phyloP scores from a whole-genome alignment of 148 eudicot species.

The Vaccinium myrtillus region DNA sequence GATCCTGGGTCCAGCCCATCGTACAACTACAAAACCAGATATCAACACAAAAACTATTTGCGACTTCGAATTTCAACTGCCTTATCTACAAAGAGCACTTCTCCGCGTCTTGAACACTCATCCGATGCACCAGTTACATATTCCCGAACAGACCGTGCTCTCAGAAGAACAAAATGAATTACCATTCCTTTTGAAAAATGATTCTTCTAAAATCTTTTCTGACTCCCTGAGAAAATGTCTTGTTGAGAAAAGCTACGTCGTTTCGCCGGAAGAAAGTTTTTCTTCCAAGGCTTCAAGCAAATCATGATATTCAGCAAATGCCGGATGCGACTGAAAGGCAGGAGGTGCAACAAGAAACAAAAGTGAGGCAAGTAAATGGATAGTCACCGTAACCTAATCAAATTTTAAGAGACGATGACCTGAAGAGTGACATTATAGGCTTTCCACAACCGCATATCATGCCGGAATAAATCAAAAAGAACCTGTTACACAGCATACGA shows the following conservation, averaged over 20 bases:
- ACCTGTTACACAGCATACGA: conserved; percentile 47
- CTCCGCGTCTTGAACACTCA: not conserved
- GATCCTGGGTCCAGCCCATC: too few relatives aligned
- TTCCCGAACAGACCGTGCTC: not conserved
- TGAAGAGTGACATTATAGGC: conserved; percentile 11
- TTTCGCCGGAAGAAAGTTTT: conserved; percentile 31
- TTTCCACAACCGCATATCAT: conserved; percentile 81
- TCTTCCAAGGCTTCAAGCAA: conserved; percentile 30
- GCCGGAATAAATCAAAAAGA: conserved; percentile 84
- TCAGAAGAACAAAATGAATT: conserved; percentile 1
- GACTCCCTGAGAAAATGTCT: not conserved
- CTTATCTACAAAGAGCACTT: conserved; percentile 17
- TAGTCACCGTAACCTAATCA: not conserved
- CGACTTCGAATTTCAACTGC: not conserved
- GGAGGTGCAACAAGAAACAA: not conserved
- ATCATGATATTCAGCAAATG: conserved; percentile 19
- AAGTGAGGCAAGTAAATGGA: not conserved
- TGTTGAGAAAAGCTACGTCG: not conserved
- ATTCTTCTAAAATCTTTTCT: not conserved
- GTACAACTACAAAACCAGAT: too few relatives aligned
- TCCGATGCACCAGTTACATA: not conserved
- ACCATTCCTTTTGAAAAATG: not conserved
- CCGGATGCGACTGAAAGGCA: conserved; percentile 19
- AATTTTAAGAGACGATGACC: not conserved
- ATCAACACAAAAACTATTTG: too few relatives aligned